Evolutionary conservation across 345 rosid species (phyloP).

Genomic region (Boechera stricta): DNA sequence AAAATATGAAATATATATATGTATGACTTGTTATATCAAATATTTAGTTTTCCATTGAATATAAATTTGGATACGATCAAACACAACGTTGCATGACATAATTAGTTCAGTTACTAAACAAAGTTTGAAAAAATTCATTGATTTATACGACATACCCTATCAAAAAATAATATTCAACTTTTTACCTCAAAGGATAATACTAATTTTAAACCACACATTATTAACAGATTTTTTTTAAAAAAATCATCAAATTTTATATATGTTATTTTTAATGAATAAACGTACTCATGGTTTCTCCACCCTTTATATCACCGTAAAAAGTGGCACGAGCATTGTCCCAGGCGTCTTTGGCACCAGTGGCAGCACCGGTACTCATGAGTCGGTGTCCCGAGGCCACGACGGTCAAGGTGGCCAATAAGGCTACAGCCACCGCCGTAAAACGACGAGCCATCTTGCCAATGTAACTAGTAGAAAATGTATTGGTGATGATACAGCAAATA

Average conservation of each 20-base stretch:
- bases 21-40: no score
- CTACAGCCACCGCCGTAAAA: not conserved
- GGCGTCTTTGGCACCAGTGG: not conserved
- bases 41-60: no score
- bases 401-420: slow-evolving; percentile 7
- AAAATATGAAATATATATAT: no score
- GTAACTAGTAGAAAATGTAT: slow-evolving; percentile 3
- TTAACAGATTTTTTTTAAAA: not conserved
- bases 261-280: not conserved
- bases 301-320: slow-evolving; percentile 26
- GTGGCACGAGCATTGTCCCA: slow-evolving; percentile 39
- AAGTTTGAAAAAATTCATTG: not conserved
- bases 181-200: not conserved
- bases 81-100: not conserved
- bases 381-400: not conserved
- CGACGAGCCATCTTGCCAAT: slow-evolving; percentile 16
- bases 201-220: not conserved
- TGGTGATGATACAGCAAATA: not conserved
- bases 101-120: not conserved
- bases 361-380: not conserved
- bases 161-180: no score
- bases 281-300: slow-evolving; percentile 38
- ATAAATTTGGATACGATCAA: not conserved
- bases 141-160: no score
- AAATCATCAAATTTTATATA: not conserved